Evolutionary conservation across 2,329 filamentous ascomycete genomes (phyloP).

Genomic region (Trichophaea hybrida): DNA sequence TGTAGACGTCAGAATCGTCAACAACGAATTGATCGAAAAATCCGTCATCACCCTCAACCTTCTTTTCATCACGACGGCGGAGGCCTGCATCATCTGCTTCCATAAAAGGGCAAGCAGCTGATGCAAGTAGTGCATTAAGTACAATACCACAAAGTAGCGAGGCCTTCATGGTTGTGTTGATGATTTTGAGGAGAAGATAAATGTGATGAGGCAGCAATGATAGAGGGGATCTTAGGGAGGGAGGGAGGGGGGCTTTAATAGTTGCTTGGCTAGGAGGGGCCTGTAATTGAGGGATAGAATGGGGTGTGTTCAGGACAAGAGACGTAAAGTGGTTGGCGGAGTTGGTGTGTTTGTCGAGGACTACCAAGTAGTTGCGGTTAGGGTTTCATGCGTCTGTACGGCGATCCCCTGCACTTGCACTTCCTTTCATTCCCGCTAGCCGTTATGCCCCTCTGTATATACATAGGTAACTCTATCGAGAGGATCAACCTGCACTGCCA

Average conservation of each 20-base stretch:
- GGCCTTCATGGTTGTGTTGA: constrained; percentile 10
- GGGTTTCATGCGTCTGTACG: background rate
- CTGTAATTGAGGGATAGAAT: background rate
- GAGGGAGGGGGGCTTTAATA: background rate
- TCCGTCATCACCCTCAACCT: constrained; percentile 28
- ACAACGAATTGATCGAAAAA: constrained; percentile 35
- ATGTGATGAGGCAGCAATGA: background rate
- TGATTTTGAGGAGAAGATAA: background rate
- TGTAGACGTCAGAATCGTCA: constrained; percentile 41
- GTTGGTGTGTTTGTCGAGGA: background rate
- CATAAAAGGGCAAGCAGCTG: constrained; percentile 34
- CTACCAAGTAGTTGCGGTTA: background rate
- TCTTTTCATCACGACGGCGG: background rate
- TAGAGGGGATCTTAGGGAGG: background rate
- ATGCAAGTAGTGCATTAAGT: constrained; percentile 27
- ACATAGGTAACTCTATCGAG: background rate
- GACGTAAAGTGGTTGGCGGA: background rate
- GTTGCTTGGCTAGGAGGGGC: background rate
- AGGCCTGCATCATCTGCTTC: constrained; percentile 23
- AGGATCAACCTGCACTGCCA: too few relatives aligned
- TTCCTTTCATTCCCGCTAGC: background rate
- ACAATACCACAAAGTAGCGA: constrained; percentile 13
- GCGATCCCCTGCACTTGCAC: background rate
- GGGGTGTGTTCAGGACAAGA: background rate
- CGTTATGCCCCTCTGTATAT: background rate